Evolutionary conservation across 202 grass and related monocot genomes (phyloP), one percentile per base, ranked within the genome.

Genomic region (Schoenoplectus tabernaemontani): DNA sequence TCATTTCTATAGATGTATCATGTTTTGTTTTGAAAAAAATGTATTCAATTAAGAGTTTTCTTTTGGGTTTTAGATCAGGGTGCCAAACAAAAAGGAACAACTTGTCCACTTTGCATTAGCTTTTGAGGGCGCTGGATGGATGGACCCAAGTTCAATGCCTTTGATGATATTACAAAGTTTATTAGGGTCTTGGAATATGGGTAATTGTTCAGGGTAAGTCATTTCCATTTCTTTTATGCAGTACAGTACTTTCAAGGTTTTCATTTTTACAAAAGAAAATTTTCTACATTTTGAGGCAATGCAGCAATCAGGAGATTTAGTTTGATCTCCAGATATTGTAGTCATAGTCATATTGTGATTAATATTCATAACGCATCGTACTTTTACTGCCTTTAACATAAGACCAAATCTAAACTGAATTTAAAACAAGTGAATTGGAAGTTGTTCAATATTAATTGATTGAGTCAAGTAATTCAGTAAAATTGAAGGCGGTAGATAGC

Each of bases 151-250:
- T 12, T 94, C 95, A 72, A 94, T 98, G 82, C 86, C 95, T 73
- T 90, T 98, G 82, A 98, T 98, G 91, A 91, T 98, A 78, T 83
- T 93, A 76, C 95, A 95, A 78, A 95, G 91, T 78, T 86, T 98
- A 84, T 73, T 98, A 73, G 91, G 91, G 77, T 83, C 86, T 84
- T 98, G 91, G 95, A 87, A 90, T 70, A 94, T 81, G 64, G 91
- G 89, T 78, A 92, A n/a, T n/a, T n/a, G 86, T 77, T 92, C 95
- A 80, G 95, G 95, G 95, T 98, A 79, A 85, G 72, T 74, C n/a
- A 53, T 74, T 74, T 74, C 70, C 16, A 82, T n/a, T 51, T n/a
- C 9, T 24, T 32, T 72, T 74, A 19, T 13, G 1, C 48, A n/a
- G 32, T 53, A 16, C 7, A 16, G 20, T 57, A 57, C 10, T 51